These are phyloP conservation scores for Otatea glauca DNA, from an alignment of 176 grass and related monocot genomes.

Conservation along the genomic window DNA sequence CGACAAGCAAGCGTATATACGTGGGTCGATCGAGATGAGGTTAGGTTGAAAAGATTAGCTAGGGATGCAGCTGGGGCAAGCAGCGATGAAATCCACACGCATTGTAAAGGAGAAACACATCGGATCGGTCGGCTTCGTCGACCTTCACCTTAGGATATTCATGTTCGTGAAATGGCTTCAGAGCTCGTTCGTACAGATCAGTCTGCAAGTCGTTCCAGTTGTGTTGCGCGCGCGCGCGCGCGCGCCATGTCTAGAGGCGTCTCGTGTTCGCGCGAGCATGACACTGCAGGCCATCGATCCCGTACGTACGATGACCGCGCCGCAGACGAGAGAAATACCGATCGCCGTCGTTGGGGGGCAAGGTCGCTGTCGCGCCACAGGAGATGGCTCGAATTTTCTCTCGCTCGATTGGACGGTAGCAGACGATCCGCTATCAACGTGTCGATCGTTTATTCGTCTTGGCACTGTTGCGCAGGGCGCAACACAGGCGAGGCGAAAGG, in stretches of 20 bases:
- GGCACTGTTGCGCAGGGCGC: neutral
- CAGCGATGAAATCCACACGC: neutral
- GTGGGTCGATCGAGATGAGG: too few species aligned
- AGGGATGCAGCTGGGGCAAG: neutral
- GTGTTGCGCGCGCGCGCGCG: too few species aligned
- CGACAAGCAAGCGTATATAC: neutral
- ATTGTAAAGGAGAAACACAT: neutral
- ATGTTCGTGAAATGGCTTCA: neutral
- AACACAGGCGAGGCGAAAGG: neutral
- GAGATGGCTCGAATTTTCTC: neutral
- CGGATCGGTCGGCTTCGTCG: neutral
- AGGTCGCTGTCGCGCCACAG: slow-evolving; percentile 29
- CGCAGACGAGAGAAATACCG: neutral
- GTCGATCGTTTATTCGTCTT: neutral
- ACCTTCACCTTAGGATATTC: neutral
- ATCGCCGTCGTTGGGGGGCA: neutral
- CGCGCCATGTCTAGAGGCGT: too few species aligned
- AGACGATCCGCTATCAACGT: neutral
- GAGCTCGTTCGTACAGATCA: neutral
- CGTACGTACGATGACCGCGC: neutral
- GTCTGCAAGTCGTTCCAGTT: neutral
- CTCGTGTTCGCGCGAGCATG: neutral
- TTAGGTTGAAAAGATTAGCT: neutral
- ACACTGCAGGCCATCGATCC: neutral
- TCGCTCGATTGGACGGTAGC: slow-evolving; percentile 19